Conservation (phyloP, 1,139 yeast genomes). For the Suhomyces panamericanus region DNA sequence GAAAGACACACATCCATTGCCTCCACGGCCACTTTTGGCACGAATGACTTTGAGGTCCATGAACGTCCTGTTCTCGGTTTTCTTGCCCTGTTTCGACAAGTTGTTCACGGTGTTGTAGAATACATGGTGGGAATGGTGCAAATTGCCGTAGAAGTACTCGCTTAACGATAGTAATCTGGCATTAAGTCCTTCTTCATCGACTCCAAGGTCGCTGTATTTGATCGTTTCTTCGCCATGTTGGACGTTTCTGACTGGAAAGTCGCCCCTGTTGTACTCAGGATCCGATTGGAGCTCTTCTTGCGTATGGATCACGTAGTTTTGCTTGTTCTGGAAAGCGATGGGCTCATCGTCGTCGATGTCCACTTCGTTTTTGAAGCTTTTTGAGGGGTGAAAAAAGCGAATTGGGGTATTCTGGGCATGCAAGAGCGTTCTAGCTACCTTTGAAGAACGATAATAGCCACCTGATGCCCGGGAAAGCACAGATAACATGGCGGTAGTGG, state of each 20-base stretch:
- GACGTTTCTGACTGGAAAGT: background rate
- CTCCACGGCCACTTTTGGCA: conserved; percentile 81
- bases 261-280: conserved; percentile 3
- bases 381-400: conserved; percentile 1
- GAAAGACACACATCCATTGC: conserved; percentile 84
- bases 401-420: background rate
- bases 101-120: conserved; percentile 29
- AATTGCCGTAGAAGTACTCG: conserved; percentile 46
- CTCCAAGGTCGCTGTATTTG: conserved; percentile 22
- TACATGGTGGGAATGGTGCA: conserved; percentile 45
- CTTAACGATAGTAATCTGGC: conserved; percentile 29
- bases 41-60: conserved; percentile 67
- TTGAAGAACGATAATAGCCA: background rate
- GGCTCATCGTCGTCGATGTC: conserved; percentile 5
- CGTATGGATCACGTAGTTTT: conserved; percentile 12
- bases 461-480: background rate
- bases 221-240: conserved; percentile 11
- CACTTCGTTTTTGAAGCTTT: background rate
- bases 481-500: background rate
- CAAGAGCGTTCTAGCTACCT: background rate
- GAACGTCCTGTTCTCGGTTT: conserved; percentile 43
- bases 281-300: conserved; percentile 2
- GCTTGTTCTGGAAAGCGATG: background rate
- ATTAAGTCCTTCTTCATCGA: conserved; percentile 24
- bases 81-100: conserved; percentile 32